Percentiles rank a stretch among this genome's conserved stretches.
phyloP scores from a whole-genome alignment of 75 land plant genomes.

The Gnetum montanum region DNA sequence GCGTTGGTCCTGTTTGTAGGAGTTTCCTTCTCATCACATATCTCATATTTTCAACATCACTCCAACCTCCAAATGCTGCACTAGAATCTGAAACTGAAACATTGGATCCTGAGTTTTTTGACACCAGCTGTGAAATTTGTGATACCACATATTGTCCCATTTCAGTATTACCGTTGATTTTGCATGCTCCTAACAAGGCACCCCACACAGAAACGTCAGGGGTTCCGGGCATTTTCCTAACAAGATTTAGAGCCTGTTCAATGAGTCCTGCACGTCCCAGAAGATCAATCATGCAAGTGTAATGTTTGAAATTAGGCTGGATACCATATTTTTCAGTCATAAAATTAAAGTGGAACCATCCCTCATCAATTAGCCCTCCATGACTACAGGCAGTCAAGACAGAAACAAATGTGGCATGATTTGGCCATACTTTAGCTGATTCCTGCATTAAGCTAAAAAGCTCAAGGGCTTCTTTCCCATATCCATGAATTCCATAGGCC shows the following conservation, averaged over 20 bases:
- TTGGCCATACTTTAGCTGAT: slow-evolving; percentile 23
- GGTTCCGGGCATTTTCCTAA: slow-evolving; percentile 34
- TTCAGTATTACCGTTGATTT: slow-evolving; percentile 27
- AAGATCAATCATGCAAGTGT: slow-evolving; percentile 45
- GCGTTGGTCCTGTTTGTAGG: background rate
- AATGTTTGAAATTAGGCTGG: slow-evolving; percentile 28
- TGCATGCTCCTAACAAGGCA: slow-evolving; percentile 50
- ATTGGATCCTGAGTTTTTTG: slow-evolving; percentile 30
- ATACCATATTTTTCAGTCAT: slow-evolving; percentile 23
- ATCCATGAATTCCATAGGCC: slow-evolving; percentile 46
- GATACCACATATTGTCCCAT: slow-evolving; percentile 36
- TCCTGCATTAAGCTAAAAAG: slow-evolving; percentile 30
- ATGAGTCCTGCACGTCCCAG: slow-evolving; percentile 36
- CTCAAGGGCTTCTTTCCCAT: slow-evolving; percentile 21
- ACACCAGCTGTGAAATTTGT: slow-evolving; percentile 31
- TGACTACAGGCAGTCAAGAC: slow-evolving; percentile 49
- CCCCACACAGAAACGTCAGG: slow-evolving; percentile 45
- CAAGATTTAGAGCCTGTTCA: slow-evolving; percentile 25
- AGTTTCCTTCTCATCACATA: background rate
- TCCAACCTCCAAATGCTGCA: background rate
- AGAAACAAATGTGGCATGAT: slow-evolving; percentile 35
- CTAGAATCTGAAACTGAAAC: background rate
- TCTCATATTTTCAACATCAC: background rate
- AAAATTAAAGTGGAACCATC: slow-evolving; percentile 24
- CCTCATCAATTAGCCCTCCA: slow-evolving; percentile 35